Conservation (phyloP, 2,329 filamentous ascomycete species). For the Venturia carpophila region DNA sequence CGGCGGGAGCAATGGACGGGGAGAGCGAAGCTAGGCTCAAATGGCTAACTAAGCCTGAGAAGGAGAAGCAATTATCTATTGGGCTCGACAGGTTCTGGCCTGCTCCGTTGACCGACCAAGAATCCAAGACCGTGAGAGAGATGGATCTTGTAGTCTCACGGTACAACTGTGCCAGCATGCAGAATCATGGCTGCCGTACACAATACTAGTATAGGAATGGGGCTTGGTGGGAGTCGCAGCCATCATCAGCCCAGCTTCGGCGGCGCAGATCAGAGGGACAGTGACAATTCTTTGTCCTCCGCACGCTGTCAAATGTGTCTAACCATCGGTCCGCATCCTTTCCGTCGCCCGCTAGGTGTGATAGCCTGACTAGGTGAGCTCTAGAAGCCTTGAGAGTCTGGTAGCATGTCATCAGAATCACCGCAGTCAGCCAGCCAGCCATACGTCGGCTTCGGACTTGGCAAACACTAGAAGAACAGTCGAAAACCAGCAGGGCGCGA, state of each 20-base stretch:
- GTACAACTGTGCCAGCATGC: neutral
- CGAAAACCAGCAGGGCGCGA: neutral
- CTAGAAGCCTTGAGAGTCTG: neutral
- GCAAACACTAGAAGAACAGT: neutral
- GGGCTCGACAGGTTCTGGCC: neutral
- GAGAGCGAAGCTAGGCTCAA: neutral
- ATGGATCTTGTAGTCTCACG: neutral
- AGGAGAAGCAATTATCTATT: slow-evolving; percentile 3
- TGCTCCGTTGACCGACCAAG: neutral
- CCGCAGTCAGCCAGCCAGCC: neutral
- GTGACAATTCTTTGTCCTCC: neutral
- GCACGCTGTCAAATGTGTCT: neutral
- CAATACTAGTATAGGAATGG: too few relatives aligned
- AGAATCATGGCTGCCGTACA: neutral
- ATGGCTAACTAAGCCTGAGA: neutral
- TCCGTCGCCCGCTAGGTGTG: neutral
- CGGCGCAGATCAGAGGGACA: too few relatives aligned
- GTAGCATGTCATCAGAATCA: neutral
- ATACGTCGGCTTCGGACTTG: too few relatives aligned
- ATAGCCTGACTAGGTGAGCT: neutral
- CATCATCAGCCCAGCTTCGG: too few relatives aligned
- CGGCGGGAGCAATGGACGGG: neutral
- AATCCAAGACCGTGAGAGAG: too few relatives aligned
- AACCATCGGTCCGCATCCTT: neutral
- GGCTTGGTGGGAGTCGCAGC: too few relatives aligned